These are phyloP conservation scores for Didymella segeticola DNA, from an alignment of 2,329 filamentous ascomycete genomes.

Conservation along the genomic window DNA sequence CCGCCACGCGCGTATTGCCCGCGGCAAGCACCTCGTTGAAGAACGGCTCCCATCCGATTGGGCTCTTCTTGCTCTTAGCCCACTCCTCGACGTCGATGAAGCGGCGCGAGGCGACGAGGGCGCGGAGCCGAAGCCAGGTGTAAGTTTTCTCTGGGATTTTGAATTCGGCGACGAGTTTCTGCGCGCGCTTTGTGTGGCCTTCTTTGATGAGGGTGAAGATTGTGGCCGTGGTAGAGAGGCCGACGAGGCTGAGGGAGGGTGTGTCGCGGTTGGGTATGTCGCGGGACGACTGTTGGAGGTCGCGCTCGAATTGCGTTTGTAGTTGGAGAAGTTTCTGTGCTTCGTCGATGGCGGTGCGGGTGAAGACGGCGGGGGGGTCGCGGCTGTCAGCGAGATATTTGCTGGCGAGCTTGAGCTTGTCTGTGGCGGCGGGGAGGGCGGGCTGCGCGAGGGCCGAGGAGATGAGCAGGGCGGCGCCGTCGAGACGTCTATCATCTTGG, in stretches of 20 bases:
- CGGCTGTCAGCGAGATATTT: conserved; percentile 85
- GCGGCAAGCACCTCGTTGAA: conserved; percentile 88
- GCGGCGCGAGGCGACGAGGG: conserved; percentile 85
- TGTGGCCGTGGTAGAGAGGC: conserved; percentile 88
- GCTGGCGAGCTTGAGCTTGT: conserved; percentile 86
- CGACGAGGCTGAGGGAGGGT: conserved; percentile 68
- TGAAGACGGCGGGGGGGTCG: conserved; percentile 73
- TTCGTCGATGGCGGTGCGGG: conserved; percentile 79
- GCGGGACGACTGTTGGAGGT: conserved; percentile 62
- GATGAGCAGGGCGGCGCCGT: conserved; percentile 87
- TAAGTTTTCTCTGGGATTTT: conserved; percentile 89
- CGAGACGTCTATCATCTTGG: conserved; percentile 88
- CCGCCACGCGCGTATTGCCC: conserved; percentile 86
- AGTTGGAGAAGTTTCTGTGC: conserved; percentile 79
- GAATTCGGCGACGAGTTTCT: conserved; percentile 86
- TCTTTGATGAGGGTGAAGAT: conserved; percentile 85
- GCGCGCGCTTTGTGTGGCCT: conserved; percentile 83
- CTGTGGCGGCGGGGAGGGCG: conserved; percentile 71
- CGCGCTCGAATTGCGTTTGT: conserved; percentile 86
- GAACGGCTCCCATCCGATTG: conserved; percentile 98
- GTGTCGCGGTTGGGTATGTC: conserved; percentile 46
- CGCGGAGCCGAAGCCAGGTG: conserved; percentile 86
- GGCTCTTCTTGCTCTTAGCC: conserved; percentile 77
- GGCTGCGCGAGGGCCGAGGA: conserved; percentile 80
- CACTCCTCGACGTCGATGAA: conserved; percentile 94